Evolutionary conservation across 1,284 basidiomycete genomes (phyloP), one percentile per base, ranked within the genome.

Genomic region (Phellopilus nigrolimitatus): DNA sequence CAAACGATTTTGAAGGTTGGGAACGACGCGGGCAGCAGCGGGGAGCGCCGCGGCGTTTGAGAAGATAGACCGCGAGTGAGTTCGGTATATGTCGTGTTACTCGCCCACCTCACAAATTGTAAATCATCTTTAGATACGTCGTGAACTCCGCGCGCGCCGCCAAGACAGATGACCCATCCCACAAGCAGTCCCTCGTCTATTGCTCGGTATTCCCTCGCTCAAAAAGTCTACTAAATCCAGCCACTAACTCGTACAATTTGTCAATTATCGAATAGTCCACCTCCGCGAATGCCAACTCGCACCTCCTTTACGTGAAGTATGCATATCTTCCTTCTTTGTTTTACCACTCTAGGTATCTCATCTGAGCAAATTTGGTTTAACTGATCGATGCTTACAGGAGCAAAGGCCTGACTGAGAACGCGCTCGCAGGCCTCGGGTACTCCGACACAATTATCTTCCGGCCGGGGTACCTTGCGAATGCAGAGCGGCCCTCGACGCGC

Each of bases 341-440:
- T 25, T 51, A n/a, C 13, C 17, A 12, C 17, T n/a, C 12, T 28
- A 21, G 6, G 22, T 19, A 10, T 28, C 30, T 27, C 22, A 21
- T 31, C 24, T 10, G 10, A n/a, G 17, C 33, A 17, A 21, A 36
- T 43, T 15, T 21, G 19, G 30, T 47, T 50, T 10, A 37, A 25
- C 34, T 36, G 37, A 48, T 24, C 57, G 44, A 44, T 25, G 42
- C 28, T 46, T 12, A n/a, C 24, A 62, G 63, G 56, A 65, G 59
- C 50, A 71, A 72, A 59, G 71, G 71, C 13, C 41, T 67, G 28
- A 73, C 71, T 3, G 72, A 74, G 56, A 61, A 68, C 47, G 67
- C 59, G 0, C 59, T 74, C 24, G 67, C 69, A 2, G 51, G 51
- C 4, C 48, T 71, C 2, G 65, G 63, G 12, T 73, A 69, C 54